Evolutionary conservation across 2,329 filamentous ascomycete species (phyloP).

Genomic region (Trichoderma brevicompactum): DNA sequence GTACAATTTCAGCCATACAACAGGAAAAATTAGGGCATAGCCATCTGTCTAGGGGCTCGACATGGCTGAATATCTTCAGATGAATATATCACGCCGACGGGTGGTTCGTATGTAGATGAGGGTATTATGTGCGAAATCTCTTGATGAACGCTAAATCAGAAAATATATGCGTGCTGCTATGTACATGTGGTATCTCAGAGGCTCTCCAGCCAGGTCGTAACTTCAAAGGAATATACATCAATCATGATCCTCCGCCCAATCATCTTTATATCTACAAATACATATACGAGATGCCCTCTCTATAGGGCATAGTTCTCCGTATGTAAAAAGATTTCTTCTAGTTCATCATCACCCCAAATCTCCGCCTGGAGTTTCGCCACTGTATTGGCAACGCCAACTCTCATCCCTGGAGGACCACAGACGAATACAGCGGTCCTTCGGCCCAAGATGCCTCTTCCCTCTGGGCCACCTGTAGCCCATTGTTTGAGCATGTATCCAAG

Average conservation of each 20-base stretch:
- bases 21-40: no score
- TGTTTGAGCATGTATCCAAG: slow-evolving; percentile 85
- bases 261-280: slow-evolving; percentile 21
- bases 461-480: slow-evolving; percentile 72
- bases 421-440: slow-evolving; percentile 87
- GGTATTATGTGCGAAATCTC: neutral
- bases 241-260: slow-evolving; percentile 6
- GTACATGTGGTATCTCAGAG: slow-evolving; percentile 28
- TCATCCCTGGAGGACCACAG: slow-evolving; percentile 85
- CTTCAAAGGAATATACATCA: slow-evolving; percentile 27
- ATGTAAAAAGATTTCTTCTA: slow-evolving; percentile 92
- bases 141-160: neutral
- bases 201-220: slow-evolving; percentile 21
- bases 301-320: slow-evolving; percentile 92
- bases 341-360: slow-evolving; percentile 77
- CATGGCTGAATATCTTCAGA: no score
- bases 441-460: slow-evolving; percentile 73
- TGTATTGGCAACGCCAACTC: slow-evolving; percentile 83
- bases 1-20: no score
- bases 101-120: neutral
- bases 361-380: slow-evolving; percentile 81
- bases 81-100: no score
- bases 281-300: neutral
- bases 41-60: no score
- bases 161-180: slow-evolving; percentile 22